These are phyloP conservation scores for Candolleomyces aberdarensis DNA, from an alignment of 768 basidiomycete genomes.

Conservation along the genomic window DNA sequence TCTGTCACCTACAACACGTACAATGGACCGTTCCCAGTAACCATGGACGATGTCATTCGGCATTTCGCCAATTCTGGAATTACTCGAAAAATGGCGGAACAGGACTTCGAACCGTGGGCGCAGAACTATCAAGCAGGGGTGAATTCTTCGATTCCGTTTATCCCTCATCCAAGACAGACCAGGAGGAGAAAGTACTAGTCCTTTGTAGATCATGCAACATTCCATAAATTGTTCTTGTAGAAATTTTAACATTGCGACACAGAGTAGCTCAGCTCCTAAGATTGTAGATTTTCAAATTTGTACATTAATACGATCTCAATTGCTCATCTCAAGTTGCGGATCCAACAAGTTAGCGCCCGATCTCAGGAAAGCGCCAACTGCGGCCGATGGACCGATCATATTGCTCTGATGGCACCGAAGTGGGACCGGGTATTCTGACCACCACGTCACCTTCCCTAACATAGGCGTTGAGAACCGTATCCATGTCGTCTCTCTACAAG, in stretches of 20 bases:
- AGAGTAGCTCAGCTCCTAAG: too few species aligned
- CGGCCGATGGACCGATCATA: too few species aligned
- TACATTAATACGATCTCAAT: too few species aligned
- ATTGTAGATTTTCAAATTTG: too few species aligned
- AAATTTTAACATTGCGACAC: not conserved
- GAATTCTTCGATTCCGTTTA: not conserved
- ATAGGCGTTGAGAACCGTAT: too few species aligned
- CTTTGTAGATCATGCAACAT: not conserved
- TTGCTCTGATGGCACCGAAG: too few species aligned
- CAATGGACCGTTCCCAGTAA: slow-evolving; percentile 25
- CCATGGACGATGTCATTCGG: slow-evolving; percentile 31
- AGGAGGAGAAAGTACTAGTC: not conserved
- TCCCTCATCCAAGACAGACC: not conserved
- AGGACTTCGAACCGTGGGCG: slow-evolving; percentile 22
- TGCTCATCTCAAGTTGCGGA: too few species aligned
- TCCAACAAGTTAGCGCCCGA: too few species aligned
- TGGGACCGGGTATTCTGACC: too few species aligned
- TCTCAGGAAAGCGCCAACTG: too few species aligned
- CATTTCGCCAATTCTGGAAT: slow-evolving; percentile 44
- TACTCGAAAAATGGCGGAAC: slow-evolving; percentile 23
- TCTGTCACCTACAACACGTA: slow-evolving; percentile 28
- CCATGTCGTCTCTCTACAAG: slow-evolving; percentile 82
- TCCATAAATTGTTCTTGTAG: not conserved
- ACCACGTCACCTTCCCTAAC: too few species aligned
- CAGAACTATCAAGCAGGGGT: slow-evolving; percentile 14